These are phyloP conservation scores for Fusarium sp. DNA, from an alignment of 2,329 filamentous ascomycete species.

Conservation along the genomic window DNA sequence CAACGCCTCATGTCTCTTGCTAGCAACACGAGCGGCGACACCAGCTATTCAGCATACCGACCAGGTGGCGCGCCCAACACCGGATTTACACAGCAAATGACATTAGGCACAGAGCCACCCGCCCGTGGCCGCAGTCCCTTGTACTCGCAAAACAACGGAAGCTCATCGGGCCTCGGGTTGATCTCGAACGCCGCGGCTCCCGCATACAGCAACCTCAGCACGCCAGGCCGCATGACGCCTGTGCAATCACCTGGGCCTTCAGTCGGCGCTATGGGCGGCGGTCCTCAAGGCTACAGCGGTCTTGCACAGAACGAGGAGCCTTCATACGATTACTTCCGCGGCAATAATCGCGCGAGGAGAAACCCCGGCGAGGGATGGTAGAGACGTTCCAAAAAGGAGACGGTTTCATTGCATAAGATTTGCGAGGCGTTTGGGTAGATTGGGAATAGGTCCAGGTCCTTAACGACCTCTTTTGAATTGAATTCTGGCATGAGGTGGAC, in stretches of 20 bases:
- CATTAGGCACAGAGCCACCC: constrained; percentile 36
- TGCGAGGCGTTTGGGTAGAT: constrained; percentile 45
- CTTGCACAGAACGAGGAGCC: constrained; percentile 62
- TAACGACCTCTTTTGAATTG: constrained; percentile 10
- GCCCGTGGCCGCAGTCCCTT: constrained; percentile 56
- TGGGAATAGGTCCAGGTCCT: constrained; percentile 17
- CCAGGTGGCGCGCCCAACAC: constrained; percentile 11
- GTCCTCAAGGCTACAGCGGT: constrained; percentile 67
- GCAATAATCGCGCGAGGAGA: constrained; percentile 42
- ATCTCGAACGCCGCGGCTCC: constrained; percentile 63
- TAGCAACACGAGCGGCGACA: constrained; percentile 40
- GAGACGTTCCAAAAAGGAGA: constrained; percentile 1
- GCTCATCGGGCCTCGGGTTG: constrained; percentile 62
- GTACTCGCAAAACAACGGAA: constrained; percentile 62
- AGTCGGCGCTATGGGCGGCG: constrained; percentile 63
- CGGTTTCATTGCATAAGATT: constrained; percentile 30
- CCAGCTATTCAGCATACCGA: constrained; percentile 44
- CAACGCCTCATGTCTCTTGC: constrained; percentile 41
- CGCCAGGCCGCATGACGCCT: constrained; percentile 37
- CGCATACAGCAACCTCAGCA: constrained; percentile 50
- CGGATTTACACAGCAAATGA: constrained; percentile 40
- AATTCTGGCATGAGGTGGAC: constrained; percentile 27
- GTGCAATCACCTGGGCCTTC: constrained; percentile 52
- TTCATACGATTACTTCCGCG: constrained; percentile 67
- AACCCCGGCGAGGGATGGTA: constrained; percentile 54